Evolutionary conservation across 2,329 filamentous ascomycete species (phyloP).

Genomic region (Colletotrichum sp.): DNA sequence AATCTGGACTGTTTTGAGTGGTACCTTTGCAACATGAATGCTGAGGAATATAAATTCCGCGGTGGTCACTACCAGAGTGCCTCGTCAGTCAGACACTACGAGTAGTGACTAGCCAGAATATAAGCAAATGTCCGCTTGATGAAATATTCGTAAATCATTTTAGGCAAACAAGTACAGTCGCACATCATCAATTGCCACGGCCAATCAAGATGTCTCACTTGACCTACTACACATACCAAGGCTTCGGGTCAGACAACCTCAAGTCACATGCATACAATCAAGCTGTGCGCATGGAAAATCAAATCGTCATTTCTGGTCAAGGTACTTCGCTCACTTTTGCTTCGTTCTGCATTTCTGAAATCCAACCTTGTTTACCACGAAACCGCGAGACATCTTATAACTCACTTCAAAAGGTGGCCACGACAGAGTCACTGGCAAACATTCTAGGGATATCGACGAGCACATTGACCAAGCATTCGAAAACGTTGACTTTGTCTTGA

Average conservation of each 20-base stretch:
- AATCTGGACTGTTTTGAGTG: background rate
- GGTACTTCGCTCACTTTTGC: background rate
- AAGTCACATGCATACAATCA: background rate
- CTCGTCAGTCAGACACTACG: background rate
- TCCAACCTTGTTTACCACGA: background rate
- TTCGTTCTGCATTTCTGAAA: background rate
- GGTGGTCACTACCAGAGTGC: background rate
- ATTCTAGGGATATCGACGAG: background rate
- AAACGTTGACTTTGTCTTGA: background rate
- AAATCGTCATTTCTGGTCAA: background rate
- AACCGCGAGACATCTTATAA: background rate
- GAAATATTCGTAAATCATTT: background rate
- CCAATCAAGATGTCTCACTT: background rate
- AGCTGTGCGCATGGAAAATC: background rate
- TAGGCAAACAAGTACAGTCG: background rate
- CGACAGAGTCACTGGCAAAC: background rate
- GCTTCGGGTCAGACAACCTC: background rate
- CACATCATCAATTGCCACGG: rapidly evolving
- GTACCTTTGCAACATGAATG: background rate
- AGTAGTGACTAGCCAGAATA: background rate
- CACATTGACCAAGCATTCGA: background rate
- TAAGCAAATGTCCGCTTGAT: background rate
- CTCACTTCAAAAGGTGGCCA: background rate
- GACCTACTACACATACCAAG: background rate
- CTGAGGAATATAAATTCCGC: background rate